Evolutionary conservation across 306 rosid genomes (phyloP), one percentile per base, ranked within the genome.

Genomic region (Prunus davidiana): DNA sequence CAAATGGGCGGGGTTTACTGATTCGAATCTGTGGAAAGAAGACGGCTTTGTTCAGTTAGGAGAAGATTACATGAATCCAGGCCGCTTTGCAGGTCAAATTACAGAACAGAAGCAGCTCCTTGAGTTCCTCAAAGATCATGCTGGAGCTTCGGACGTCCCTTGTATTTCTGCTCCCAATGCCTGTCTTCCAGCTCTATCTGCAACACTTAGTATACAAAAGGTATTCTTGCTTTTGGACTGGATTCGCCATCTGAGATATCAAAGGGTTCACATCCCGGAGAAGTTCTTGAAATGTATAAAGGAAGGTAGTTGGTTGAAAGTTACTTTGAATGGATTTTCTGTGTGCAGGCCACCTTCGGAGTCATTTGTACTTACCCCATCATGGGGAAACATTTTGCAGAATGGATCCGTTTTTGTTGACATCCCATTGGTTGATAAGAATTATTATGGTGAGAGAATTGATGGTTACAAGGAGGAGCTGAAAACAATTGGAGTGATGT

Each of bases 271-370:
- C 16, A 50, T 86, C n/a, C 89, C 92, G 1, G 22, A 27, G 47
- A 83, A 28, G 54, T 89, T 93, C 58, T 75, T 89, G 87, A 74
- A 57, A 14, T 78, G 84, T 80, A 76, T 90, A 72, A 84, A 74
- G 84, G 85, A 80, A 50, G 96, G 97, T 12, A 72, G 79, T 64
- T 90, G 97, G 97, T 85, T 93, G 47, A 86, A 77, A 76, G 81
- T 79, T 60, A 86, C 87, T 12, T 67, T 75, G 77, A 77, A 61
- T 65, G 90, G 85, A 57, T 69, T 2, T 67, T 6, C 71, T 15
- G 79, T 63, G 16, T 73, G 49, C 61, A 84, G 89, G 71, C 85
- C 96, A 41, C 96, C 96, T 66, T 80, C 87, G 0, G 76, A 81
- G 72, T 86, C 93, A 50, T 93, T 93, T 78, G 54, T 89, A 3